Percentiles rank a stretch among this genome's conserved stretches.
Conservation (phyloP, 495 filamentous ascomycete species). For the Chaetomium fimeti region DNA sequence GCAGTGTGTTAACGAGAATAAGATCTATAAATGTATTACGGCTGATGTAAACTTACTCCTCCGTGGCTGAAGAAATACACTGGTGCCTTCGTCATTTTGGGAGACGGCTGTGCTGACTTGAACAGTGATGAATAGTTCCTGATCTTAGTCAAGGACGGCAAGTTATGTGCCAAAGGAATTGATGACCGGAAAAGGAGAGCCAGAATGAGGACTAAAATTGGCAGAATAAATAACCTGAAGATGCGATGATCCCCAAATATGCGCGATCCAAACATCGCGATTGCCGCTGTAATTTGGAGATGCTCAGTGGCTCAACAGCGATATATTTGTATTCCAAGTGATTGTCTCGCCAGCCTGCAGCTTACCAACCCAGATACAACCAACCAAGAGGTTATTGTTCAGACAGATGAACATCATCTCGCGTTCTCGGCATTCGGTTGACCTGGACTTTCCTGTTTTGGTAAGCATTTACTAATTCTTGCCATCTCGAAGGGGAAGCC, state of each 20-base stretch:
- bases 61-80: slow-evolving; percentile 81
- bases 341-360: background rate
- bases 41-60: slow-evolving; percentile 55
- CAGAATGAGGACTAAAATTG: slow-evolving; percentile 19
- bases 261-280: slow-evolving; percentile 14
- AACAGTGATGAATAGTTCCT: slow-evolving; percentile 13
- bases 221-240: slow-evolving; percentile 10
- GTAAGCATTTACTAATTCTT: slow-evolving; percentile 18
- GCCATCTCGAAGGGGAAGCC: background rate
- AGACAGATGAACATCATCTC: background rate
- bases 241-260: slow-evolving; percentile 14
- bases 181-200: slow-evolving; percentile 19
- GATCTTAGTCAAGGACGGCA: slow-evolving; percentile 17
- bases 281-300: background rate
- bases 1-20: slow-evolving; percentile 13
- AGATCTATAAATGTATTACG: background rate
- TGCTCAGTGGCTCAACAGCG: too few relatives aligned
- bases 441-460: slow-evolving; percentile 2
- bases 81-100: slow-evolving; percentile 48
- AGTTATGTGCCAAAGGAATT: background rate
- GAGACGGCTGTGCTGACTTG: slow-evolving; percentile 21
- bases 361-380: background rate
- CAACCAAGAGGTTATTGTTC: too few relatives aligned
- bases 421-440: slow-evolving; percentile 10
- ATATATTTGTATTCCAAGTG: too few relatives aligned